Evolutionary conservation across 2,329 filamentous ascomycete species (phyloP), one percentile per base, ranked within the genome.

Genomic region (Aschersonia sp.): DNA sequence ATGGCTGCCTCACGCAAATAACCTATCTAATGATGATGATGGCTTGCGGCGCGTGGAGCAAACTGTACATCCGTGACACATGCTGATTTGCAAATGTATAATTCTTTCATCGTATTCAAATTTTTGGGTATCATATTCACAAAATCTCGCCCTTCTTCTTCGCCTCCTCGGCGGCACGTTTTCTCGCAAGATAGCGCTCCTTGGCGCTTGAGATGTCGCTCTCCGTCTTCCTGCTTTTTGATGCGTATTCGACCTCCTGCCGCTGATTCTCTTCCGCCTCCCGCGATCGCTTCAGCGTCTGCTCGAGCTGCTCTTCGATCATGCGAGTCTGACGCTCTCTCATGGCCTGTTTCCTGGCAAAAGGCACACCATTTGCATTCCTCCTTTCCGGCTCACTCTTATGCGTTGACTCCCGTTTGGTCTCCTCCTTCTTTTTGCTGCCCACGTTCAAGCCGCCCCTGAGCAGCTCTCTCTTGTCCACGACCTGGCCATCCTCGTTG

Each of bases 401-500:
- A 8, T 54, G 47, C 12, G 57, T 50, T 41, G 22, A 31, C 3
- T 60, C 59, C 30, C 46, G 52, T 42, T 57, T 56, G 7, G 47
- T 52, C 31, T 49, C 60, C 48, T 73, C 66, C 60, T 79, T 79
- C 55, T 81, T 80, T 60, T 78, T 82, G 0, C 74, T 68, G 45
- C 74, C 73, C 14, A 92, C 66, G 56, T 94, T 94, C 46, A 94
- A 71, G 30, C 86, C 86, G 6, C 85, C 83, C 44, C 69, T 74
- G 6, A 94, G 73, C 7, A 92, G 69, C 60, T 92, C 81, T n/a
- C 85, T 73, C 68, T 88, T 90, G 60, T 94, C 86, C 30, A 87
- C 82, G 2, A 92, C 81, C 59, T 89, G 79, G 0, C 86, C 86
- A 40, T 92, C 86, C 51, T 92, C 86, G 57, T 90, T 90, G 56